Evolutionary conservation across 306 rosid genomes (phyloP), one percentile per base, ranked within the genome.

Genomic region (Arachis stenosperma): DNA sequence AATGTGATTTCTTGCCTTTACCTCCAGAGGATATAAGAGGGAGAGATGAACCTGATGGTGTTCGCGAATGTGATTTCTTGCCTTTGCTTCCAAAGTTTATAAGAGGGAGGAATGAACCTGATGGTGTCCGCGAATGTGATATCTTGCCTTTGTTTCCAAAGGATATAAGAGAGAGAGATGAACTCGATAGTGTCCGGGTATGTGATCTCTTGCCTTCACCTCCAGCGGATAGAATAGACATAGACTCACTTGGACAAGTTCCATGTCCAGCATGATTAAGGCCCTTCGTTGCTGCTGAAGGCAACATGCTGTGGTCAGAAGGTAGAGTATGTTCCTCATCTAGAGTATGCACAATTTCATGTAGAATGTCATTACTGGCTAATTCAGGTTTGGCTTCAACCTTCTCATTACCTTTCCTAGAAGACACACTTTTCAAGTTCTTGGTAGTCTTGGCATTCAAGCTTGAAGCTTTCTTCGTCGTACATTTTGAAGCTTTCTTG

Each of bases 261-360:
- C 85, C 78, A 40, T 61, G 75, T 33, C 79, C 84, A 76, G 29
- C 82, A 61, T 61, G 82, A 56, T 76, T 81, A 76, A 65, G 69
- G 55, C 46, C 79, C 75, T 83, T 85, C 81, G 46, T 75, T 39
- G 84, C 81, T 77, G 86, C 64, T 56, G 47, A 81, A 33, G 78
- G 64, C 15, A 69, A 47, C 71, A 66, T 65, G 47, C 77, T 47
- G 33, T 67, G 61, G 69, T 41, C 81, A 83, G 66, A 42, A 69
- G 71, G 67, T 37, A 11, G 65, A 67, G 84, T 30, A 59, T 68
- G 50, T 70, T 73, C 84, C 56, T 65, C 69, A 44, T 75, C 63
- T 76, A 41, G 73, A 50, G 78, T 73, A 46, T 84, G 77, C 77
- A 79, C 50, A 56, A 78, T 74, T 63, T 83, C 84, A 73, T 82